Conservation (phyloP, 495 filamentous ascomycete genomes). For the Talaromyces thailandensis region DNA sequence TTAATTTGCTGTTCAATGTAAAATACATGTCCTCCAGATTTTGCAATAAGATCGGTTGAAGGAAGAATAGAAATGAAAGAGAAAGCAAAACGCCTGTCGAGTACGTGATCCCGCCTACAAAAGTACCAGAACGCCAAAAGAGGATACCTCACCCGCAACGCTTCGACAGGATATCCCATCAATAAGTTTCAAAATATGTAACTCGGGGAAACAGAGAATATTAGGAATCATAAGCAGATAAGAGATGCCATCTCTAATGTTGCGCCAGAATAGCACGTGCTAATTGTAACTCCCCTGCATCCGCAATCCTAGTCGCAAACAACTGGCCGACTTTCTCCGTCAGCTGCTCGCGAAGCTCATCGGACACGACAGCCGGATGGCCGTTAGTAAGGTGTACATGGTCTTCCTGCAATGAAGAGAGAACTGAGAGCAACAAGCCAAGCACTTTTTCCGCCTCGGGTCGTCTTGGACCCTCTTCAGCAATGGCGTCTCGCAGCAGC, state of each 20-base stretch:
- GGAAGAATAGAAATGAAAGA: not conserved
- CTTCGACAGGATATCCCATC: not conserved
- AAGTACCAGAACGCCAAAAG: not conserved
- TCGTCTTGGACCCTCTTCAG: conserved; percentile 39
- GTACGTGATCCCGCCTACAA: not conserved
- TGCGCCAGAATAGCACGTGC: conserved; percentile 25
- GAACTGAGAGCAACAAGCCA: conserved; percentile 48
- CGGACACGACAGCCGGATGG: conserved; percentile 32
- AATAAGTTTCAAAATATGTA: not conserved
- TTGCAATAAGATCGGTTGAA: not conserved
- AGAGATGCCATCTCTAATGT: conserved; percentile 1
- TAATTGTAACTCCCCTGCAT: conserved; percentile 35
- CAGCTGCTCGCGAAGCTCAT: conserved; percentile 46
- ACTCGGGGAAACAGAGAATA: not conserved
- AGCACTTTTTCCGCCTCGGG: conserved; percentile 57
- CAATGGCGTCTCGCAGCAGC: conserved; percentile 58
- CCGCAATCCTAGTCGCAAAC: conserved; percentile 42
- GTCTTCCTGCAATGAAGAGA: conserved; percentile 38
- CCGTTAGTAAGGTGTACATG: conserved; percentile 33
- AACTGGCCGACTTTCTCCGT: conserved; percentile 50
- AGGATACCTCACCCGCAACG: not conserved
- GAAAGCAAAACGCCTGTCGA: not conserved
- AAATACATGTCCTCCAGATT: not conserved
- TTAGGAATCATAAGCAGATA: not conserved
- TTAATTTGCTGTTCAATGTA: not conserved